Conservation (phyloP, 2,329 filamentous ascomycete genomes). For the Talaromyces sp. region DNA sequence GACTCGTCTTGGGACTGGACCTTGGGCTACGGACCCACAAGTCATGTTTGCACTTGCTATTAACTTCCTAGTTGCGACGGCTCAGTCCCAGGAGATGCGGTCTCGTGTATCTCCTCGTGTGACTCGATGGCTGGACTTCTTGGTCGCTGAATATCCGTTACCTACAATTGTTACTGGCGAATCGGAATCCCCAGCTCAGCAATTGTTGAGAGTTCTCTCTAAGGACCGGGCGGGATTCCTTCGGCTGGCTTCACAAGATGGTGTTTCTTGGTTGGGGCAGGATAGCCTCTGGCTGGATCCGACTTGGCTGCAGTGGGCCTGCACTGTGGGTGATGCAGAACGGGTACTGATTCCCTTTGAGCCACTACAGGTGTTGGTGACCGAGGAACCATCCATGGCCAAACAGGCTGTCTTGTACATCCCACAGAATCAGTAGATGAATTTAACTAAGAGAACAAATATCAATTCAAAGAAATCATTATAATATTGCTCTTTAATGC, state of each 20-base stretch:
- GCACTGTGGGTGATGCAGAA: constrained; percentile 46
- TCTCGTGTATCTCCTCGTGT: constrained; percentile 36
- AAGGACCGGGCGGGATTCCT: background rate
- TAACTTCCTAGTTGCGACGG: constrained; percentile 35
- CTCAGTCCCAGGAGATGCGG: constrained; percentile 19
- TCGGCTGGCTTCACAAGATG: constrained; percentile 10
- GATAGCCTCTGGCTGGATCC: constrained; percentile 41
- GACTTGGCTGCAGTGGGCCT: constrained; percentile 48
- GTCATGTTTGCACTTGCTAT: constrained; percentile 33
- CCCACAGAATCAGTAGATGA: constrained; percentile 27
- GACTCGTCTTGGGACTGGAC: constrained; percentile 20
- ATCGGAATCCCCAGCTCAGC: constrained; percentile 19
- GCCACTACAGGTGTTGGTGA: constrained; percentile 34
- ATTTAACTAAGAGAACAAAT: background rate
- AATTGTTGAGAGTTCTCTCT: constrained; percentile 13
- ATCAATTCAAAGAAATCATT: background rate
- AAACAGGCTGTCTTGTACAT: constrained; percentile 42
- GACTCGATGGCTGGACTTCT: constrained; percentile 38
- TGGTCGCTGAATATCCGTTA: constrained; percentile 36
- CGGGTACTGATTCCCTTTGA: constrained; percentile 38
- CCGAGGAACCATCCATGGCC: constrained; percentile 27
- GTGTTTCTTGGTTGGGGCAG: constrained; percentile 21
- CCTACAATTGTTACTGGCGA: constrained; percentile 17
- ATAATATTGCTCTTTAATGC: too few species aligned
- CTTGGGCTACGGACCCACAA: constrained; percentile 20